Evolutionary conservation across 345 rosid species (phyloP).

Genomic region (Syzygium aromaticum): DNA sequence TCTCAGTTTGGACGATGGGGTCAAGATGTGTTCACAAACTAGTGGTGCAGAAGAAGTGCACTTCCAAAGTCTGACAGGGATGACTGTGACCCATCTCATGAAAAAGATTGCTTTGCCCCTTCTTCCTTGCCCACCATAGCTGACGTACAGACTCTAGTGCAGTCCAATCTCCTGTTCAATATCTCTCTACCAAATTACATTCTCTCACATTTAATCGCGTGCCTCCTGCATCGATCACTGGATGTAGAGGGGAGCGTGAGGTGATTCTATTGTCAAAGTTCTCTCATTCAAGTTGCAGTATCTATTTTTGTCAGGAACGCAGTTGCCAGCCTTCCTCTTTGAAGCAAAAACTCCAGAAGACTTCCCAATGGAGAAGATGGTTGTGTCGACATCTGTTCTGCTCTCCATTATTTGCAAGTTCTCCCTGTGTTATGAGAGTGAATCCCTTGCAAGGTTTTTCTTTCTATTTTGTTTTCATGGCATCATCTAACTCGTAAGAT

Average conservation of each 20-base stretch:
- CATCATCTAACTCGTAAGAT: too few relatives aligned
- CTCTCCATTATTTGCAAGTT: neutral
- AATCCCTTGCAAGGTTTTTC: too few relatives aligned
- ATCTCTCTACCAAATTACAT: neutral
- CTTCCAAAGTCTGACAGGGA: neutral
- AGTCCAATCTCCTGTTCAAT: neutral
- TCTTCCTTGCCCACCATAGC: neutral
- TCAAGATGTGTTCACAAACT: neutral
- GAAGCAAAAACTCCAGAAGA: neutral
- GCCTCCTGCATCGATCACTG: neutral
- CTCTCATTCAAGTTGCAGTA: neutral
- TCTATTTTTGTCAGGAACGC: neutral
- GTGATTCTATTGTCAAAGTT: neutral
- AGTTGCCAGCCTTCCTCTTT: neutral
- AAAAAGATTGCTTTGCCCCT: neutral
- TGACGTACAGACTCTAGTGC: neutral
- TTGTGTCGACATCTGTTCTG: neutral
- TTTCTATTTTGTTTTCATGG: neutral
- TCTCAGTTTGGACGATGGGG: neutral
- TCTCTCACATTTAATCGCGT: neutral
- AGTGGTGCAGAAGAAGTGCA: neutral
- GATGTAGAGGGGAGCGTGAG: neutral
- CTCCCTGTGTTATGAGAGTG: too few relatives aligned
- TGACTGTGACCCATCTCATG: neutral
- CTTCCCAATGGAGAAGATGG: neutral